A percentile compares a stretch with the other conserved stretches of the same genome.
Conservation (phyloP, 495 filamentous ascomycete species). For the Pyronema domesticum region DNA sequence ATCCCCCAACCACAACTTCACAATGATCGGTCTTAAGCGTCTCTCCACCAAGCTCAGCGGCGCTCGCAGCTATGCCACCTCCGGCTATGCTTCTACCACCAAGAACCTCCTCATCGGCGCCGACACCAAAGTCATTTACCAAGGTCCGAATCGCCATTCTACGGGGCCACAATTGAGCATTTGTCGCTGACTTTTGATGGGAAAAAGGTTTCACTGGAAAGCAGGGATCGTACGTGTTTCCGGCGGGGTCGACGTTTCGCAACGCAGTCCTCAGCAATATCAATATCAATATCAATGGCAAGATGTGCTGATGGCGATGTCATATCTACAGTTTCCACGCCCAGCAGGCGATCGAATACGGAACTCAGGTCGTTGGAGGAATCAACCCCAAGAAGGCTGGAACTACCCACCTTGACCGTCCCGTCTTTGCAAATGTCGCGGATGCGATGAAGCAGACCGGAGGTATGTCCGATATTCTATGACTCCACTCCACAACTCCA, state of each 20-base stretch:
- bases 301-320: not conserved
- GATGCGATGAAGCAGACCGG: constrained; percentile 86
- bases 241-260: no score
- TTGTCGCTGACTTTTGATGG: not conserved
- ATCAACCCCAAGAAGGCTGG: constrained; percentile 94
- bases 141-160: constrained; percentile 36
- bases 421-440: constrained; percentile 76
- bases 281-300: no score
- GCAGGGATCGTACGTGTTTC: constrained; percentile 78
- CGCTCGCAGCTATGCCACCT: constrained; percentile 39
- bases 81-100: constrained; percentile 66
- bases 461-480: constrained; percentile 12
- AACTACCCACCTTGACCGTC: constrained; percentile 67
- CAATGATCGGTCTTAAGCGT: constrained; percentile 29
- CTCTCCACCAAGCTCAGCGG: constrained; percentile 32
- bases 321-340: constrained; percentile 64
- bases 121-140: constrained; percentile 87
- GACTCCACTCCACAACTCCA: not conserved
- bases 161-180: not conserved
- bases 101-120: constrained; percentile 80
- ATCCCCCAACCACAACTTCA: not conserved
- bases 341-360: constrained; percentile 92
- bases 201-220: constrained; percentile 62
- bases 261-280: no score
- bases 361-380: constrained; percentile 95